Percentiles rank a stretch among this genome's conserved stretches.
These are phyloP conservation scores for Kokia cookei DNA, from an alignment of 441 rosid species.

Conservation along the genomic window DNA sequence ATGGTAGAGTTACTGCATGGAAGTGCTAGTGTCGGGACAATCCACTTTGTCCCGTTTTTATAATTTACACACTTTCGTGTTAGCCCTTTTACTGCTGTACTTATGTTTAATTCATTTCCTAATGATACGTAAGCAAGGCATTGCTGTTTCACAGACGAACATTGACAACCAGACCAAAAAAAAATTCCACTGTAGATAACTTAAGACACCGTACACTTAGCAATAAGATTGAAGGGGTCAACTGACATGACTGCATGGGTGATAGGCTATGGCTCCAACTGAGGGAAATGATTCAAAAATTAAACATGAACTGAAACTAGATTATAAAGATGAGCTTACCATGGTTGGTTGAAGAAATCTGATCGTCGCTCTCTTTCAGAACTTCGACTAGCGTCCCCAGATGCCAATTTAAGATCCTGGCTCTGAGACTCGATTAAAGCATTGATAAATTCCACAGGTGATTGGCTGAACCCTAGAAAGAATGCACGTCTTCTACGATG, in stretches of 20 bases:
- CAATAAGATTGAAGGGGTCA: not conserved
- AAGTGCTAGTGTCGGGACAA: too few relatives aligned
- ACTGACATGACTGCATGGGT: not conserved
- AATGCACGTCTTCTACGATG: slow-evolving; percentile 87
- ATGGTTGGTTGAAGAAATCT: slow-evolving; percentile 96
- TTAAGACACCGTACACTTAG: not conserved
- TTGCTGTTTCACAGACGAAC: not conserved
- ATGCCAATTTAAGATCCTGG: slow-evolving; percentile 76
- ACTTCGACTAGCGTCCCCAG: slow-evolving; percentile 81
- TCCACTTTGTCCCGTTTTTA: too few relatives aligned
- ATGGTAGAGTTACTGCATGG: too few relatives aligned
- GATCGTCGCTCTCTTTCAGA: slow-evolving; percentile 81
- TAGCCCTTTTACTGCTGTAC: too few relatives aligned
- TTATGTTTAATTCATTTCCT: too few relatives aligned
- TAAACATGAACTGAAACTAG: not conserved
- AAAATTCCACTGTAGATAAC: not conserved
- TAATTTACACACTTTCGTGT: too few relatives aligned
- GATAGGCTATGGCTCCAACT: not conserved
- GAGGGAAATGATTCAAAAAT: not conserved
- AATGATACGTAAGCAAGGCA: too few relatives aligned
- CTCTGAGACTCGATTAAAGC: slow-evolving; percentile 87
- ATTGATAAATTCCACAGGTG: slow-evolving; percentile 91
- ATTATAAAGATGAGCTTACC: slow-evolving; percentile 42
- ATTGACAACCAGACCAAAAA: too few relatives aligned
- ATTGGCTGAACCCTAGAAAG: slow-evolving; percentile 94